Conservation (phyloP, 129 eudicot species). For the Flaveria sonorensis region DNA sequence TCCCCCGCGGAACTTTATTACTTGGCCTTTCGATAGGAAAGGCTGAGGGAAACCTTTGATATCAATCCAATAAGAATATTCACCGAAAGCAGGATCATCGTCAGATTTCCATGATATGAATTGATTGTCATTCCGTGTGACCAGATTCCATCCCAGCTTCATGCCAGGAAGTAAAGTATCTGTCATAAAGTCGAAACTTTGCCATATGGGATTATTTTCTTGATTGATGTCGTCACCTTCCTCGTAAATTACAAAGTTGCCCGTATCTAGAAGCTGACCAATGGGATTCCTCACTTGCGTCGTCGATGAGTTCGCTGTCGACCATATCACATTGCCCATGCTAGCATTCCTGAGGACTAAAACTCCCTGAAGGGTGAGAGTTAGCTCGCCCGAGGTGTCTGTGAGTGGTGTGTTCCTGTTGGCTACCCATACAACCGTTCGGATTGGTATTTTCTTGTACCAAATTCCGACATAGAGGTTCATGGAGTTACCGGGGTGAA, state of each 20-base stretch:
- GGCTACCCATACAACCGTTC: conserved; percentile 16
- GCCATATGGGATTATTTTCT: conserved; percentile 4
- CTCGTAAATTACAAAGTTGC: not conserved
- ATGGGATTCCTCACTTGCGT: not conserved
- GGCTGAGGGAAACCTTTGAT: not conserved
- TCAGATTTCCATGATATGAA: not conserved
- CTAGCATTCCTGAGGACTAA: not conserved
- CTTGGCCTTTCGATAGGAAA: not conserved
- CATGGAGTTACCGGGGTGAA: conserved; percentile 27
- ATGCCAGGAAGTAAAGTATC: not conserved
- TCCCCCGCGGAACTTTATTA: not conserved
- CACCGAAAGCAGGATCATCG: not conserved
- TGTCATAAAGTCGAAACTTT: not conserved
- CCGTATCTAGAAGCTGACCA: conserved; percentile 6
- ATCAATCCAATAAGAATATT: not conserved
- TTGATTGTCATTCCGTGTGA: not conserved
- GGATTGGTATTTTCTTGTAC: conserved; percentile 21
- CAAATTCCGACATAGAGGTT: conserved; percentile 9
- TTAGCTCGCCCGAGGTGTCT: not conserved
- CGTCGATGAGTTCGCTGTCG: not conserved
- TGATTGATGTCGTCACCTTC: not conserved
- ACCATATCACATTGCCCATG: not conserved
- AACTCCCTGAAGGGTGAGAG: conserved; percentile 3
- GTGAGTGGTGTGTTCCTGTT: conserved; percentile 11
- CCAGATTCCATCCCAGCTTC: not conserved